Percentiles rank a stretch among this genome's conserved stretches.
phyloP scores from a whole-genome alignment of 208 protist species.

The Herpetomonas muscarum region DNA sequence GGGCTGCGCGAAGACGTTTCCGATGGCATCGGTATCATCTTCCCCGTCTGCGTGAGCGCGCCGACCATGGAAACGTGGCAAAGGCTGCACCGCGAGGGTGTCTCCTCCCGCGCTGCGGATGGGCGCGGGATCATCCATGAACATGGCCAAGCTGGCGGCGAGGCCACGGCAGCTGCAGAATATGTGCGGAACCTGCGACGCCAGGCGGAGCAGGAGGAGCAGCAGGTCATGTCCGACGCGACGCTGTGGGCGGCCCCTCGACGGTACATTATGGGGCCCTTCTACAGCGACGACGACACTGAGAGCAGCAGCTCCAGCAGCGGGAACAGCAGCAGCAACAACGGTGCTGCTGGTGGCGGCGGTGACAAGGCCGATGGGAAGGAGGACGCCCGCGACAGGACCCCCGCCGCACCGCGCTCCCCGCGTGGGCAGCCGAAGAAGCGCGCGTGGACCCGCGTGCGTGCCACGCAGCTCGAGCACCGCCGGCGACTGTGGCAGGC shows the following conservation, averaged over 20 bases:
- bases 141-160: not conserved
- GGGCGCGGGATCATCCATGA: too few relatives aligned
- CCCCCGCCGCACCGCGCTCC: too few relatives aligned
- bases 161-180: not conserved
- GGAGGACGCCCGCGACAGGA: too few relatives aligned
- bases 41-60: not conserved
- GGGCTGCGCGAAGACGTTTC: not conserved
- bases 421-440: too few relatives aligned
- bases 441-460: too few relatives aligned
- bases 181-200: not conserved
- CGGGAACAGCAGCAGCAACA: not conserved
- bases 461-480: too few relatives aligned
- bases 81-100: too few relatives aligned
- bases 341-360: not conserved
- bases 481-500: too few relatives aligned
- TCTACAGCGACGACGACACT: not conserved
- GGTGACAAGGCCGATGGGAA: not conserved
- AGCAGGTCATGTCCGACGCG: not conserved
- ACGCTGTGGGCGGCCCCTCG: not conserved
- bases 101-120: too few relatives aligned
- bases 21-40: not conserved
- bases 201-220: not conserved
- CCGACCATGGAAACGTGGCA: not conserved
- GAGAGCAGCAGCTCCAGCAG: not conserved
- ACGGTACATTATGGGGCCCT: not conserved